Evolutionary conservation across 1,284 basidiomycete species (phyloP), one percentile per base, ranked within the genome.

Genomic region (Cryptococcus jaspeensis): DNA sequence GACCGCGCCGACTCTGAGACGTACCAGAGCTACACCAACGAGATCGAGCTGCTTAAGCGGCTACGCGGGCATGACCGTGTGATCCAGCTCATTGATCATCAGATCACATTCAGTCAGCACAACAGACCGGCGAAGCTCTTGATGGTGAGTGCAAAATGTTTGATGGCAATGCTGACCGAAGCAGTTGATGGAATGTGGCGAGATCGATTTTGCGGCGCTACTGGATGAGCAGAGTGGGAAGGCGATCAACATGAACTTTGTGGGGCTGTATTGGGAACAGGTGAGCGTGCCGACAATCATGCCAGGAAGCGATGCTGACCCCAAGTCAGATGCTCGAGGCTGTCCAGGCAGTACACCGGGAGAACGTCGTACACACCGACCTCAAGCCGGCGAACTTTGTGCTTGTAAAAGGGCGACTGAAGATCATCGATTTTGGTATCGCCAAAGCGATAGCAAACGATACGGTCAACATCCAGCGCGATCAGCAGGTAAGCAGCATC

Each of bases 321-420:
- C 40, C 11, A 7, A 22, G n/a, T 42, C 32, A 95, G 92, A 97
- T 97, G 90, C 80, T 97, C 48, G 87, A 95, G 81, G 92, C 93
- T 0, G 93, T 96, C 9, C 89, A 95, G 59, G 88, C 95, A 44
- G 92, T 96, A 48, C 93, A 97, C 70, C 88, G 93, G 60, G 91
- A 94, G 79, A 94, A 93, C 75, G 95, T 97, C 58, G 92, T 97
- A 1, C 93, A 97, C 76, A 94, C 92, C 9, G 93, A 97, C 73
- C 82, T 96, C 51, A 97, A 97, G 74, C 93, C 93, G 2, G 93
- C 93, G 2, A 97, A 97, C 75, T 97, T 97, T 68, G 92, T 97
- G 16, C 81, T 97, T 40, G 93, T 96, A 55, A 87, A 88, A 61
- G 93, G 93, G 2, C 88, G 92, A 60, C 80, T 97, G 49, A 97